Conservation (phyloP, 1,284 basidiomycete species). For the Cryptococcus floricola region DNA sequence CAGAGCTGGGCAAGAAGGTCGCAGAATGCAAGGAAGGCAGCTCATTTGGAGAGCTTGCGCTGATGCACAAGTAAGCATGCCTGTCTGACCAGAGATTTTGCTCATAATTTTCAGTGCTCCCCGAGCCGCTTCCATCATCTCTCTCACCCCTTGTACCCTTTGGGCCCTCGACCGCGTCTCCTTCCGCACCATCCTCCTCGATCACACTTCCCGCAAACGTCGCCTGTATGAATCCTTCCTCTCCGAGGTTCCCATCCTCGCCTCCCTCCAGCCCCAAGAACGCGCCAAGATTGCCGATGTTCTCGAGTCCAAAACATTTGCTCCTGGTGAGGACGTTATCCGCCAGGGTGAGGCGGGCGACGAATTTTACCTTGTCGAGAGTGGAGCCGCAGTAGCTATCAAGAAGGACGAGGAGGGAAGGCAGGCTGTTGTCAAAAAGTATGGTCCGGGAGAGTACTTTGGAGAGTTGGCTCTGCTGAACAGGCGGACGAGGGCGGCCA, state of each 20-base stretch:
- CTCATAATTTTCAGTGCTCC: slow-evolving; percentile 57
- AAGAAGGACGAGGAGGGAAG: slow-evolving; percentile 65
- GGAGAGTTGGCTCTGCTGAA: slow-evolving; percentile 86
- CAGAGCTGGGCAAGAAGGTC: slow-evolving; percentile 65
- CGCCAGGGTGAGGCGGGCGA: slow-evolving; percentile 90
- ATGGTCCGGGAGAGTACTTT: slow-evolving; percentile 94
- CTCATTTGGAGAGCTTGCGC: slow-evolving; percentile 92
- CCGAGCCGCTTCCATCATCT: slow-evolving; percentile 87
- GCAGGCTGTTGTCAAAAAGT: slow-evolving; percentile 68
- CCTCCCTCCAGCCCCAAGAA: slow-evolving; percentile 78
- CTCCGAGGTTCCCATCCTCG: slow-evolving; percentile 81
- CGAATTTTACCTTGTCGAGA: slow-evolving; percentile 95
- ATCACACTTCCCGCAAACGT: slow-evolving; percentile 75
- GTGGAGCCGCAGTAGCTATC: slow-evolving; percentile 81
- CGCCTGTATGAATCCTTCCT: slow-evolving; percentile 96
- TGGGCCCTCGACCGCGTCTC: slow-evolving; percentile 97
- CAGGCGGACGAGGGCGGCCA: slow-evolving; percentile 83
- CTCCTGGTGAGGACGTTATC: slow-evolving; percentile 81
- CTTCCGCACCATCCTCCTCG: slow-evolving; percentile 95
- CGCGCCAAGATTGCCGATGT: slow-evolving; percentile 96
- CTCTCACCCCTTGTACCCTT: slow-evolving; percentile 75
- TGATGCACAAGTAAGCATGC: slow-evolving; percentile 77
- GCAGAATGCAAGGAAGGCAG: slow-evolving; percentile 78
- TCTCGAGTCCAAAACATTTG: slow-evolving; percentile 75
- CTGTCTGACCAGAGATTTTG: neutral